Conservation (phyloP, 2,329 filamentous ascomycete species). For the Colletotrichum somersetense region DNA sequence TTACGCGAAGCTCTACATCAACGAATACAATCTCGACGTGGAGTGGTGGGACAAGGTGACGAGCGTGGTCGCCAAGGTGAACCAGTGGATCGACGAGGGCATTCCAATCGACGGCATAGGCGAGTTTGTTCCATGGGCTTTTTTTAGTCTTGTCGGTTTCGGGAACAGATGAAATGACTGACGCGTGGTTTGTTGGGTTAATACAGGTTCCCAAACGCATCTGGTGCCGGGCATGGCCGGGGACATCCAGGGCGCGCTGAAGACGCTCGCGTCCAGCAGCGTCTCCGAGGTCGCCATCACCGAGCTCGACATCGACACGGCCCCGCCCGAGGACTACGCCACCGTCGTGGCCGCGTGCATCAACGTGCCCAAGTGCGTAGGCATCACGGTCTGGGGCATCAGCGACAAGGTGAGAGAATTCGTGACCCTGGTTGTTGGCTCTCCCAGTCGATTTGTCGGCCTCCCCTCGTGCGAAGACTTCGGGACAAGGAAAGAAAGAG, state of each 20-base stretch:
- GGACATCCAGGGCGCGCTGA: constrained; percentile 63
- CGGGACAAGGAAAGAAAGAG: neutral
- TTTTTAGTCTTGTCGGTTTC: too few relatives aligned
- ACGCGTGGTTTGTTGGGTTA: neutral
- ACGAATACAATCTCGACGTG: constrained; percentile 77
- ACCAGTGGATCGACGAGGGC: constrained; percentile 72
- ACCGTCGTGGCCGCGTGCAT: constrained; percentile 70
- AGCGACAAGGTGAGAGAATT: constrained; percentile 56
- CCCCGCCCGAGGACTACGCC: constrained; percentile 67
- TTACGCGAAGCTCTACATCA: constrained; percentile 78
- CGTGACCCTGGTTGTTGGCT: too few relatives aligned
- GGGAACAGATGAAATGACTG: neutral
- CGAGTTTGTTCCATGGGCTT: neutral
- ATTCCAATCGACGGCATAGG: constrained; percentile 75
- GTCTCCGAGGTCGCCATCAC: constrained; percentile 72
- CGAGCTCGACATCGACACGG: constrained; percentile 76
- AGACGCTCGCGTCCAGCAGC: constrained; percentile 63
- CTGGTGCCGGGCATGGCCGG: constrained; percentile 59
- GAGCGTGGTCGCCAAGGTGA: constrained; percentile 69
- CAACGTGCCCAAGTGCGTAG: constrained; percentile 69
- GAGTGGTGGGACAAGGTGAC: constrained; percentile 69
- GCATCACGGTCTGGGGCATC: constrained; percentile 74
- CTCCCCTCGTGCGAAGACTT: too few relatives aligned
- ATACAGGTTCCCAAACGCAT: constrained; percentile 65
- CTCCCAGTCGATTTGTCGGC: too few relatives aligned